phyloP scores from a whole-genome alignment of 2,329 filamentous ascomycete species.

The Periconia sp. region DNA sequence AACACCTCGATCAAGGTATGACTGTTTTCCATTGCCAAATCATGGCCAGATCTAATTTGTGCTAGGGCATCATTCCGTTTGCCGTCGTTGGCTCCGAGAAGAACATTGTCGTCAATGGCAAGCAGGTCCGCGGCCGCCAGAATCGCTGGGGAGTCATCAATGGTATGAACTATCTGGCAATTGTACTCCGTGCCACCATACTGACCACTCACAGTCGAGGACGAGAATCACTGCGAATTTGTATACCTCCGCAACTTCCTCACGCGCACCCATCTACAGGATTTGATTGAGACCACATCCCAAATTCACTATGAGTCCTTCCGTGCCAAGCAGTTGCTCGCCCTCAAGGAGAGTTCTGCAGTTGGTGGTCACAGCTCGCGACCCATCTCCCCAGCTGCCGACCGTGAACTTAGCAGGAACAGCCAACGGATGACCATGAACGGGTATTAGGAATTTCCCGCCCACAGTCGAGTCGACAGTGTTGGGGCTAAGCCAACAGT shows the following conservation, averaged over 20 bases:
- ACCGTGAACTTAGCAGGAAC: constrained; percentile 93
- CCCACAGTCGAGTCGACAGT: constrained; percentile 36
- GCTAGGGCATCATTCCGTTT: constrained; percentile 88
- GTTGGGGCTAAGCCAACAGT: constrained; percentile 25
- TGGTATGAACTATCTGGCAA: constrained; percentile 26
- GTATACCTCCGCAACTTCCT: constrained; percentile 98
- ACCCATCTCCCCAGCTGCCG: constrained; percentile 92
- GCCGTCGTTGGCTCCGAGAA: constrained; percentile 98
- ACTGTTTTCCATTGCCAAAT: not conserved
- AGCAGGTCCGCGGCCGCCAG: constrained; percentile 95
- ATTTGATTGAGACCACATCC: constrained; percentile 97
- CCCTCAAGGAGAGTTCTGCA: constrained; percentile 96
- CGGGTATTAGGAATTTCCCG: constrained; percentile 71
- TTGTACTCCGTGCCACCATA: not conserved
- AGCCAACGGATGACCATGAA: constrained; percentile 99
- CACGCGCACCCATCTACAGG: constrained; percentile 95
- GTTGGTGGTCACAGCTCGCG: constrained; percentile 76
- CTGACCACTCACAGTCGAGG: constrained; percentile 66
- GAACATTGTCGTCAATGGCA: constrained; percentile 94
- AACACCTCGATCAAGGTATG: constrained; percentile 95
- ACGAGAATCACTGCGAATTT: constrained; percentile 99
- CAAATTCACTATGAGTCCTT: constrained; percentile 99
- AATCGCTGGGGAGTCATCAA: constrained; percentile 99
- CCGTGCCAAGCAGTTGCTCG: constrained; percentile 97
- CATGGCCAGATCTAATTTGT: constrained; percentile 35